phyloP scores from a whole-genome alignment of 2,329 filamentous ascomycete species.

The Xylaria sp. region DNA sequence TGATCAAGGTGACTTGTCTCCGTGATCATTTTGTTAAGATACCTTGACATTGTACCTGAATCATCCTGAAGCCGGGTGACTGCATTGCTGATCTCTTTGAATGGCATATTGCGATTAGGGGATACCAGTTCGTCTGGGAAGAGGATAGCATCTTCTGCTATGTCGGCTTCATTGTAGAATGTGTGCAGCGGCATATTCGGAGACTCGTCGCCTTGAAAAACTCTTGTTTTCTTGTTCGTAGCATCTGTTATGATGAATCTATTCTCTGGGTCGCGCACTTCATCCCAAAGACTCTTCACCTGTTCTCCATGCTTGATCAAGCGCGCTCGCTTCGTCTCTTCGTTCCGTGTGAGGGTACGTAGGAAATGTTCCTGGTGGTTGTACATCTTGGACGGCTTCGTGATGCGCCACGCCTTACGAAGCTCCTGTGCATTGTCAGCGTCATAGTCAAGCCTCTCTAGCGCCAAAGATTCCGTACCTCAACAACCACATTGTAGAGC shows the following conservation, averaged over 20 bases:
- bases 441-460: neutral
- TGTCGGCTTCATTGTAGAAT: conserved; percentile 48
- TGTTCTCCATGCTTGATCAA: conserved; percentile 44
- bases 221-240: conserved; percentile 26
- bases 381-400: conserved; percentile 44
- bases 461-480: conserved; percentile 30
- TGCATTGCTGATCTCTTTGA: conserved; percentile 47
- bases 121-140: conserved; percentile 43
- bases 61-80: conserved; percentile 42
- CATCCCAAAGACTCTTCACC: conserved; percentile 44
- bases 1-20: conserved; percentile 14
- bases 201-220: conserved; percentile 19
- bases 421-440: conserved; percentile 43
- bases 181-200: conserved; percentile 25
- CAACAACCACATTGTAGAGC: conserved; percentile 41
- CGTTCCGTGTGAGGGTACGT: conserved; percentile 44
- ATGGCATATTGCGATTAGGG: conserved; percentile 41
- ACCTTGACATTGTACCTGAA: conserved; percentile 35
- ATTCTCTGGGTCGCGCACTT: conserved; percentile 39
- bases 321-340: conserved; percentile 45
- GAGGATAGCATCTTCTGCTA: conserved; percentile 45
- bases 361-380: conserved; percentile 43
- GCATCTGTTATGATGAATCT: conserved; percentile 36
- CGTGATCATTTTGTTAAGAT: conserved; percentile 30
- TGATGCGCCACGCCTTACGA: conserved; percentile 46